Base-by-base conservation (phyloP, 2,329 filamentous ascomycete species). In the Epichloe baconii region DNA sequence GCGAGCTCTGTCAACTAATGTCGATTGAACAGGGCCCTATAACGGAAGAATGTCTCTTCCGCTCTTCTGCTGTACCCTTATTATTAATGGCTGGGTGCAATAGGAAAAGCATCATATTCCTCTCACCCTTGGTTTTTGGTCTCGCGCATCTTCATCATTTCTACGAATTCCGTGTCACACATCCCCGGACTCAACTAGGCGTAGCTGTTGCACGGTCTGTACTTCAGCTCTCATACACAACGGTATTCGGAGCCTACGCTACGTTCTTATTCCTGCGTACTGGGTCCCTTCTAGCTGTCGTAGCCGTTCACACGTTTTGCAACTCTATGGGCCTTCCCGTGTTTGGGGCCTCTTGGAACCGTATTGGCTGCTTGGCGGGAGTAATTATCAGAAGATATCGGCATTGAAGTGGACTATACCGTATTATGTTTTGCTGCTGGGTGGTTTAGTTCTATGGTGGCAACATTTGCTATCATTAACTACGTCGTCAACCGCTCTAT, bases 61-160 rank as follows among this genome's bases (percentile, higher is more conserved):
- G 93, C 62, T 88, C 88, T 3, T 81, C 89, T 57, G 83, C 90
- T 49, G 77, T 96, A 40, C 86, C 91, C 2, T 75, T 96, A 11
- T 83, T 96, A 62, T 71, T 96, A 34, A 72, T 89, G 47, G 82
- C 88, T 19, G 77, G 76, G 44, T 71, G 80, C 48, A 74, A 76
- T 43, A 61, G 74, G 31, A 56, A 62, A 3, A 71, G 71, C 41
- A 88, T 87, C 56, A 79, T 95, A 61, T 88, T 95, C 68, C 71
- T 88, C 11, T 87, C 88, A 1, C 91, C 91, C 6, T 71, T 96
- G 11, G 84, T 95, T 65, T 97, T 97, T 64, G 91, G 91, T 48
- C 81, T 95, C 44, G 90, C 93, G 7, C 93, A 98, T 69, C 69
- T 95, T 46, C 91, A 98, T 68, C 93, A 98, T 69, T 88, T 95